These are phyloP conservation scores for Zoysia japonica DNA, from an alignment of 176 grass and related monocot species.

Conservation along the genomic window DNA sequence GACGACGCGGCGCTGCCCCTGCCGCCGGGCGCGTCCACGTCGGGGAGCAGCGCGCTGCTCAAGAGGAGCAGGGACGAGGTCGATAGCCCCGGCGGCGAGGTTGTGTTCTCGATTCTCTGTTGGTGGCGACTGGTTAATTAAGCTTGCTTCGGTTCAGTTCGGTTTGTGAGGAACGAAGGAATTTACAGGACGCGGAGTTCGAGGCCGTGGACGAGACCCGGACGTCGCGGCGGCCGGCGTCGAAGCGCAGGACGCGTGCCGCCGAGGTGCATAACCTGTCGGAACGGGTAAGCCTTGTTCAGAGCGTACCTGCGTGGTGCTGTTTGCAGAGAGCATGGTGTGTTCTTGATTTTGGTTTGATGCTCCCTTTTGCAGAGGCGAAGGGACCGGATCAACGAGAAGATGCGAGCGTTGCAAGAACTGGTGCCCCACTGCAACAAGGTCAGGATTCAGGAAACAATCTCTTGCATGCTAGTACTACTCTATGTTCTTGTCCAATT, in stretches of 20 bases:
- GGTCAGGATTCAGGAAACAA: slow-evolving; percentile 30
- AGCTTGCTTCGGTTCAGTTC: slow-evolving; percentile 15
- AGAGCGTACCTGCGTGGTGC: neutral
- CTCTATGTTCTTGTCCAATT: neutral
- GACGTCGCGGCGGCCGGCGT: slow-evolving; percentile 29
- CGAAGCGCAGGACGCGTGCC: slow-evolving; percentile 71
- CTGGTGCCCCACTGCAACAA: slow-evolving; percentile 90
- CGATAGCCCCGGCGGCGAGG: slow-evolving; percentile 57
- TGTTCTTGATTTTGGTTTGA: slow-evolving; percentile 22
- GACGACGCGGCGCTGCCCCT: slow-evolving; percentile 12
- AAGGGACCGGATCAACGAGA: slow-evolving; percentile 93
- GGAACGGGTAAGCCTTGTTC: slow-evolving; percentile 60
- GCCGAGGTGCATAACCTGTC: slow-evolving; percentile 91
- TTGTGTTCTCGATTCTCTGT: slow-evolving; percentile 25
- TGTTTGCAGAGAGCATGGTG: neutral
- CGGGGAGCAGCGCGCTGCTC: slow-evolving; percentile 50
- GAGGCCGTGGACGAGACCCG: slow-evolving; percentile 44
- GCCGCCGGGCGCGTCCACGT: slow-evolving; percentile 50
- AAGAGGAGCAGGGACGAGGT: slow-evolving; percentile 45
- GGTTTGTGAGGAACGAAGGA: neutral
- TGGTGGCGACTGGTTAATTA: neutral
- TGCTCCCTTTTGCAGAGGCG: slow-evolving; percentile 58
- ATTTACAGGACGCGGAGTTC: slow-evolving; percentile 59
- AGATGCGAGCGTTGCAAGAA: slow-evolving; percentile 85
- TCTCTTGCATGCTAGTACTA: neutral